These are phyloP conservation scores for Vitis amurensis DNA, from an alignment of 164 flowering plant genomes.

Conservation along the genomic window DNA sequence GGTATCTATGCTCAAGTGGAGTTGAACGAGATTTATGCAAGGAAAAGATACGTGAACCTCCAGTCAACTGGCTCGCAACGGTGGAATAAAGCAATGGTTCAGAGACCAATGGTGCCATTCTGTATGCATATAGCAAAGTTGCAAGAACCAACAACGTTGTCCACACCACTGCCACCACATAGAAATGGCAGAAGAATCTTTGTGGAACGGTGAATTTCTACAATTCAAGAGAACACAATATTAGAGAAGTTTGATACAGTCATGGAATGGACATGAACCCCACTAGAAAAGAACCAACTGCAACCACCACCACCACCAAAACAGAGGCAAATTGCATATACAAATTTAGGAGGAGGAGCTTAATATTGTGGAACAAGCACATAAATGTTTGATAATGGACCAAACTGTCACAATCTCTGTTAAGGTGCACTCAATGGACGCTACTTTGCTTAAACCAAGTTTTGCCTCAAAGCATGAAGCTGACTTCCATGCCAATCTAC, in stretches of 20 bases:
- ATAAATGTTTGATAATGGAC: no score
- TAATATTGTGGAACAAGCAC: no score
- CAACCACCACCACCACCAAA: no score
- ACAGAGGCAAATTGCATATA: no score
- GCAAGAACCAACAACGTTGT: slow-evolving; percentile 64
- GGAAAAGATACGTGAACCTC: slow-evolving; percentile 58
- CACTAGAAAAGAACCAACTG: no score
- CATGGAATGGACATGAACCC: neutral
- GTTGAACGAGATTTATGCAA: slow-evolving; percentile 36
- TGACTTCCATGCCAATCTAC: no score
- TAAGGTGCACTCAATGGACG: no score
- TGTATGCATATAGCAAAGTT: slow-evolving; percentile 71
- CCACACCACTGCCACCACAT: slow-evolving; percentile 66
- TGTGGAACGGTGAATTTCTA: slow-evolving; percentile 85
- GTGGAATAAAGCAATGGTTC: slow-evolving; percentile 42
- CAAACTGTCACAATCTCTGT: no score
- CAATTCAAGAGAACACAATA: slow-evolving; percentile 22
- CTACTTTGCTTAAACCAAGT: no score
- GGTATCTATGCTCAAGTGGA: slow-evolving; percentile 25
- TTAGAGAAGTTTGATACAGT: neutral
- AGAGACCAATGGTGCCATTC: slow-evolving; percentile 35
- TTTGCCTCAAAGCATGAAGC: no score
- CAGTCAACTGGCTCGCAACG: slow-evolving; percentile 61
- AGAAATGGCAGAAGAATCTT: slow-evolving; percentile 82
- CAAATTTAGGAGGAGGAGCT: no score